These are phyloP conservation scores for Phytophthora pseudosyringae DNA, from an alignment of 352 stramenopile species.

Conservation along the genomic window DNA sequence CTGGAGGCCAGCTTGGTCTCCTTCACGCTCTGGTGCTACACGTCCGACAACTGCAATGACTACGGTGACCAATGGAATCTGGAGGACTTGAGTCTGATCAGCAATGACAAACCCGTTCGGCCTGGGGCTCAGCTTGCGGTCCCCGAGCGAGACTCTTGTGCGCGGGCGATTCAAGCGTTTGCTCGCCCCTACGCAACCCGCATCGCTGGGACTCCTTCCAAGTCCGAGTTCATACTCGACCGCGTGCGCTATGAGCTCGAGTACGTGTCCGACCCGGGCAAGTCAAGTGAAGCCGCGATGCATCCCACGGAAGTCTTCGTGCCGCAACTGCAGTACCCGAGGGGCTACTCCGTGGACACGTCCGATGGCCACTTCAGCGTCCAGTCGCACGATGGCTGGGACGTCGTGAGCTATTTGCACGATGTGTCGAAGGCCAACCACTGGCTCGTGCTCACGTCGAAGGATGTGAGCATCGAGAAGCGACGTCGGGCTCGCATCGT, in stretches of 20 bases:
- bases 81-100: conserved; percentile 88
- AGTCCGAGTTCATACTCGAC: conserved; percentile 63
- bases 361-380: conserved; percentile 68
- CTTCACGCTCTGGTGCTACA: conserved; percentile 93
- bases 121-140: conserved; percentile 7
- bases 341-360: conserved; percentile 57
- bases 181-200: conserved; percentile 71
- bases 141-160: conserved; percentile 45
- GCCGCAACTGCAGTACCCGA: conserved; percentile 75
- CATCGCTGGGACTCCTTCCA: conserved; percentile 65
- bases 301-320: conserved; percentile 72
- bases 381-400: conserved; percentile 61
- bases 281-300: conserved; percentile 38
- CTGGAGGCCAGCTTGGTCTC: conserved; percentile 71
- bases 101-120: conserved; percentile 42
- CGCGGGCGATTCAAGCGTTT: conserved; percentile 63
- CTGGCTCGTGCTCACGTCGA: conserved; percentile 53
- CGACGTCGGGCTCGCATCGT: conserved; percentile 29
- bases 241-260: conserved; percentile 67
- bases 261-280: conserved; percentile 46
- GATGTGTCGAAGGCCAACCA: conserved; percentile 45
- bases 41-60: conserved; percentile 75
- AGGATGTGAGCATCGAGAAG: conserved; percentile 48
- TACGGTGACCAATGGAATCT: conserved; percentile 89
- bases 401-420: conserved; percentile 65